These are phyloP conservation scores for Westerdykella sp. DNA, from an alignment of 2,329 filamentous ascomycete species.

Conservation along the genomic window DNA sequence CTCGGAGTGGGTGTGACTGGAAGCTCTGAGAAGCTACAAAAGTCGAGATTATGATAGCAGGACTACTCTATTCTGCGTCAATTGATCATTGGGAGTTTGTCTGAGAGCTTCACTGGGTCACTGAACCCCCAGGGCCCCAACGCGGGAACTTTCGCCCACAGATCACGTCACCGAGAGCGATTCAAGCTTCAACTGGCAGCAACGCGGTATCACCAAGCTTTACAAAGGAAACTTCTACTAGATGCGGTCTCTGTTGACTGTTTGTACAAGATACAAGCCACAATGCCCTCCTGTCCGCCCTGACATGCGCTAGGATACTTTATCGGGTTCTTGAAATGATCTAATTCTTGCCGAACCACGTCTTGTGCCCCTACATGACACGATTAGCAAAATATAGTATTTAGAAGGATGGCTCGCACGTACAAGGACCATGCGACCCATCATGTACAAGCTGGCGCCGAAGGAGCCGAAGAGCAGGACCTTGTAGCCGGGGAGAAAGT, in stretches of 20 bases:
- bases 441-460: slow-evolving; percentile 64
- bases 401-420: slow-evolving; percentile 8
- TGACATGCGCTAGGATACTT: slow-evolving; percentile 2
- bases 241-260: slow-evolving; percentile 21
- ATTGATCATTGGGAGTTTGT: no score
- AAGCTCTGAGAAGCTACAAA: background rate
- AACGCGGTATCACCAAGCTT: background rate
- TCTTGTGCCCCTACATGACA: slow-evolving; percentile 60
- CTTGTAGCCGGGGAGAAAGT: slow-evolving; percentile 64
- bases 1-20: background rate
- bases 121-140: no score
- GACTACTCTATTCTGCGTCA: no score
- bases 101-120: no score
- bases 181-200: no score
- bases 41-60: no score
- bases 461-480: slow-evolving; percentile 57
- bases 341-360: slow-evolving; percentile 52
- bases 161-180: no score
- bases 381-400: slow-evolving; percentile 3
- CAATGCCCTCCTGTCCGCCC: slow-evolving; percentile 11
- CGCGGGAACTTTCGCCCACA: no score
- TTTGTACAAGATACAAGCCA: slow-evolving; percentile 28
- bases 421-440: slow-evolving; percentile 61
- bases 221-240: slow-evolving; percentile 5
- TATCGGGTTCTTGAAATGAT: slow-evolving; percentile 1